Evolutionary conservation across 176 grass and related monocot genomes (phyloP), one percentile per base, ranked within the genome.

Genomic region (Echinochloa phyllopogon): DNA sequence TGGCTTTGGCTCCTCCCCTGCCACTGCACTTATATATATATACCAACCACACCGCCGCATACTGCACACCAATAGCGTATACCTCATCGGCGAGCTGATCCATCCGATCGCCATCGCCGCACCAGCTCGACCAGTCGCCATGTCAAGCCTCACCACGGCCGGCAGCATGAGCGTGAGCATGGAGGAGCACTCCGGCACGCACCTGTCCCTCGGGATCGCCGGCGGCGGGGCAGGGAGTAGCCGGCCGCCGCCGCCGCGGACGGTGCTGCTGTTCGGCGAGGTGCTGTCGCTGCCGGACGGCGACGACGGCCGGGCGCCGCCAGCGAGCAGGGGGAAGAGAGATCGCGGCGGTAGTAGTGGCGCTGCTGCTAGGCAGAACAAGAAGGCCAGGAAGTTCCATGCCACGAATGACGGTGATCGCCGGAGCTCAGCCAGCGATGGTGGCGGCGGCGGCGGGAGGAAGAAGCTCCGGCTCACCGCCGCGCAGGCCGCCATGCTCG

Each of bases 381-480:
- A 81, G 82, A 77, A 41, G 56, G 13, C 21, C 2, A 82, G 51
- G 56, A 58, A 14, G 23, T 16, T 5, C 12, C 25, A 55, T 25
- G 57, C 1, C 48, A 9, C 9, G 20, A 6, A 71, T 13, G 69
- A 49, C 14, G 66, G 29, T 15, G 51, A 66, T 1, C 20, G 14
- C 72, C 25, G 57, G 13, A 71, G 64, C 25, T 38, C 10, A 3
- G 24, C 57, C 3, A 68, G 38, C 37, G 68, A 43, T 60, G 47
- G 20, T 6, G 43, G 16, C 3, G 57, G 9, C 10, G 23, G 18
- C 10, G 81, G 68, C 3, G 20, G 48, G 41, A 90, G 84, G 81
- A 93, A 93, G 88, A 93, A 93, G 85, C 88, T 93, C 49, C 81
- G 66, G 85, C 87, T 93, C 18, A 93, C 72, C 18, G 6, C 10